Base-by-base conservation (phyloP, 495 filamentous ascomycete species). In the Annulohypoxylon moriforme region DNA sequence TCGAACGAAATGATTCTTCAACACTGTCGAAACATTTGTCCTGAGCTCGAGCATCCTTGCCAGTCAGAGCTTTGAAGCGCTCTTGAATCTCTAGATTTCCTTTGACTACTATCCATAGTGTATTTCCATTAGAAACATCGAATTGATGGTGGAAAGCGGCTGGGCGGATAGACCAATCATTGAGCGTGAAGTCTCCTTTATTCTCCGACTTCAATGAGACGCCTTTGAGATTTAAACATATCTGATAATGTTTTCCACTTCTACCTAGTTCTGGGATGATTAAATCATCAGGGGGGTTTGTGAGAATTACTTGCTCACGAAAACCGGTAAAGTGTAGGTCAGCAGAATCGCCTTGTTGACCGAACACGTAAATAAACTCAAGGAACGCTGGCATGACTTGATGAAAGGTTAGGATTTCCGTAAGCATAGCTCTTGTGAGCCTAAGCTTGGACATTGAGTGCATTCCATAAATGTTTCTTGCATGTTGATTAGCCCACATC, bases 331-430 rank as follows among this genome's bases (percentile, higher is more conserved):
- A 73, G 14, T 70, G 27, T 1, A 77, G 27, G 16, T 77, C 72
- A 9, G 42, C 53, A 9, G 69, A 24, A 11, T 58, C 61, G 20
- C 42, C 68, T 53, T 73, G 58, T 38, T 42, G 59, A 10, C 83
- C 82, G 56, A 84, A 85, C 8, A 77, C 75, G 14, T 69, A 74
- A 0, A 84, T 25, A 60, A 84, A 84, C 49, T 85, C 82, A 0
- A 85, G 60, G 66, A 79, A 84, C 5, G 62, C 73, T 2, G 81
- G 79, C 76, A 82, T 83, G 11, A 85, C 81, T 72, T 84, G 83
- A 60, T 84, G 79, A 64, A 79, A 84, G 3, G 77, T 81, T 27
- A 83, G 61, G 22, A 82, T 76, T 22, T 76, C 60, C 0, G 58
- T 27, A 10, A 85, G 57, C 79, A 83, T 81, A 44, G 53, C 50